Conservation (phyloP, 2,329 filamentous ascomycete species). For the Ceratocystiopsis sp. region DNA sequence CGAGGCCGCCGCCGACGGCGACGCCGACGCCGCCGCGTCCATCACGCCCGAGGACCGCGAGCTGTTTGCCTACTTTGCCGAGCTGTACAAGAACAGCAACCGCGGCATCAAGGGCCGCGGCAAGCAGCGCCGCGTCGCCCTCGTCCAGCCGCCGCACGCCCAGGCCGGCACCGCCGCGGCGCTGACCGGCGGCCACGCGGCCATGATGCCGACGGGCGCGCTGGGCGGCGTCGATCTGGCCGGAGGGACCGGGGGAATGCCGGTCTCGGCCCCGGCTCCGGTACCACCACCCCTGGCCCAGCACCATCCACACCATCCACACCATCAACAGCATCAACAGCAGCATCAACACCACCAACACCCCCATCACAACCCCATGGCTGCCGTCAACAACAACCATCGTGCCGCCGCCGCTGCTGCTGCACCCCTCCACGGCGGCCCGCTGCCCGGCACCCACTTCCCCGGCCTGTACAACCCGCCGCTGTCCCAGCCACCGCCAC, state of each 20-base stretch:
- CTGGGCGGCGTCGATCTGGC: no score
- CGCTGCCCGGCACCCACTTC: no score
- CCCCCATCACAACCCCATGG: background rate
- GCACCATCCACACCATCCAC: slow-evolving; percentile 6
- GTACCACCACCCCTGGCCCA: background rate
- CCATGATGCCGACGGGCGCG: no score
- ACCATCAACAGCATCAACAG: slow-evolving; percentile 3
- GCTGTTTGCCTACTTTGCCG: slow-evolving; percentile 65
- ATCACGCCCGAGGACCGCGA: slow-evolving; percentile 39
- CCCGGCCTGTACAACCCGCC: background rate
- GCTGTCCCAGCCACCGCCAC: background rate
- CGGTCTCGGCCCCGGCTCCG: background rate
- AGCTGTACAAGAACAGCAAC: slow-evolving; percentile 94
- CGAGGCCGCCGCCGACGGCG: slow-evolving; percentile 40
- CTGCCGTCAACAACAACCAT: no score
- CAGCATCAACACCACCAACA: slow-evolving; percentile 7
- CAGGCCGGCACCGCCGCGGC: background rate
- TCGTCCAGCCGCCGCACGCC: slow-evolving; percentile 10
- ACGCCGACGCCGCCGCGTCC: slow-evolving; percentile 38
- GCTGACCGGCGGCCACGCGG: no score
- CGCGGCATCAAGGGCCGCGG: slow-evolving; percentile 95
- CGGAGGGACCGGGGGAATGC: no score
- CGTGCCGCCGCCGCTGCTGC: background rate
- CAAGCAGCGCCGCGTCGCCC: slow-evolving; percentile 54
- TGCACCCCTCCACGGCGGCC: background rate